These are phyloP conservation scores for Porcisia hertigi DNA, from an alignment of 208 protist species.

Conservation along the genomic window DNA sequence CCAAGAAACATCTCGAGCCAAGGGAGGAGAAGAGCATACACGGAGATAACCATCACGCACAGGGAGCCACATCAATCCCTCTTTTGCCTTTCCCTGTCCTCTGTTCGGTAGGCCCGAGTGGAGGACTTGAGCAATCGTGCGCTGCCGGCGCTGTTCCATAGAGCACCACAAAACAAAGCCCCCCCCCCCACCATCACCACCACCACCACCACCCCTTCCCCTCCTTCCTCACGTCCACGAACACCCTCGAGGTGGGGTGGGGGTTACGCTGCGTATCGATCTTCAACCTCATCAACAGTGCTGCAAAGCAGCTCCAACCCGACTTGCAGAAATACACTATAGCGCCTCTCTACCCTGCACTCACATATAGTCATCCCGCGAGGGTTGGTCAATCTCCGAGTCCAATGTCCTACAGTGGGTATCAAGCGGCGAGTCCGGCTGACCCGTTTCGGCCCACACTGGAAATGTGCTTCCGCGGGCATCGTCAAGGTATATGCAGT, in stretches of 20 bases:
- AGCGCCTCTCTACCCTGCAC: not conserved
- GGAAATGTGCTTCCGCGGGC: constrained; percentile 77
- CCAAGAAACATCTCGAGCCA: not conserved
- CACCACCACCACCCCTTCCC: not conserved
- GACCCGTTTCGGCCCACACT: constrained; percentile 41
- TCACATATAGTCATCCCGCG: not conserved
- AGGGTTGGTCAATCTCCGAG: not conserved
- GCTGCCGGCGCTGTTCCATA: not conserved
- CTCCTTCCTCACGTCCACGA: not conserved
- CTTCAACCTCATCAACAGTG: not conserved
- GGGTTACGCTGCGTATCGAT: not conserved
- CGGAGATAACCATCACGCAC: not conserved
- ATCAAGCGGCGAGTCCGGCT: not conserved
- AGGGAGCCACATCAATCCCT: not conserved
- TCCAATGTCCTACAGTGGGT: constrained; percentile 20
- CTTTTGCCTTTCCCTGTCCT: not conserved
- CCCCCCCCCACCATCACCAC: not conserved
- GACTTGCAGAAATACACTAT: not conserved
- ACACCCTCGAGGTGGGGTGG: not conserved
- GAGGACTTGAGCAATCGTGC: not conserved
- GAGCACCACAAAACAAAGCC: not conserved
- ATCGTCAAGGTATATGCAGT: constrained; percentile 59
- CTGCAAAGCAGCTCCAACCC: not conserved
- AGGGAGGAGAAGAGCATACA: not conserved
- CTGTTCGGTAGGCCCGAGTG: not conserved